Percentiles rank a stretch among this genome's conserved stretches.
Conservation (phyloP, 1,284 basidiomycete genomes). For the Papiliotrema nemorosa region DNA sequence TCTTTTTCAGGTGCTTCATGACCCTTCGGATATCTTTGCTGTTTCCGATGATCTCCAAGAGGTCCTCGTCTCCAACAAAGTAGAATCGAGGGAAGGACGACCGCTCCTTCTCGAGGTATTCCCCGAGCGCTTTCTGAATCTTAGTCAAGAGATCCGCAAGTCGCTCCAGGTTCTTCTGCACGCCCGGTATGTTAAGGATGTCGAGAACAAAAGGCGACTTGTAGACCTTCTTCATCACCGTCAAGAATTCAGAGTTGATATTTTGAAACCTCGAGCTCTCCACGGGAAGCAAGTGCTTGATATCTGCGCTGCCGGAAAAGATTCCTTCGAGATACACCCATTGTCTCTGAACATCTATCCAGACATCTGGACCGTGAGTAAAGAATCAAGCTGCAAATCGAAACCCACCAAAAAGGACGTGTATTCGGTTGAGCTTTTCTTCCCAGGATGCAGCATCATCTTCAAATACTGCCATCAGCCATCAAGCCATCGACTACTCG, state of each 20-base stretch:
- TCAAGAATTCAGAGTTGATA: slow-evolving; percentile 97
- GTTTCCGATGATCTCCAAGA: slow-evolving; percentile 98
- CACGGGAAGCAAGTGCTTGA: slow-evolving; percentile 95
- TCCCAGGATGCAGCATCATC: slow-evolving; percentile 93
- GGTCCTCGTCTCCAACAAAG: slow-evolving; percentile 98
- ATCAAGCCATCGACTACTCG: background rate
- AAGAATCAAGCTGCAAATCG: background rate
- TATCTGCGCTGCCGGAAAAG: slow-evolving; percentile 97
- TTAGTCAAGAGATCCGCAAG: slow-evolving; percentile 94
- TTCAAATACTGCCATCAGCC: slow-evolving; percentile 67
- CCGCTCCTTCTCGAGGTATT: slow-evolving; percentile 96
- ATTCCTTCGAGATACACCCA: slow-evolving; percentile 99
- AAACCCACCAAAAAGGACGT: slow-evolving; percentile 82
- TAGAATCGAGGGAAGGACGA: slow-evolving; percentile 99
- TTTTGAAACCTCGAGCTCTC: slow-evolving; percentile 97
- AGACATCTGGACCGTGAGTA: slow-evolving; percentile 65
- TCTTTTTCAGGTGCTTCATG: slow-evolving; percentile 99
- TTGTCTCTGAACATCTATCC: slow-evolving; percentile 99
- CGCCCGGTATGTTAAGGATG: slow-evolving; percentile 91
- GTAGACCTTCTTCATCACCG: slow-evolving; percentile 99
- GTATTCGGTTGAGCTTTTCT: slow-evolving; percentile 89
- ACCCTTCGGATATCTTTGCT: slow-evolving; percentile 96
- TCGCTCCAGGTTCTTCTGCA: slow-evolving; percentile 96
- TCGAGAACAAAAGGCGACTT: slow-evolving; percentile 97
- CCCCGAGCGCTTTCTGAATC: slow-evolving; percentile 98